These are phyloP conservation scores for Syzygium aromaticum DNA, from an alignment of 345 rosid species.

Conservation along the genomic window DNA sequence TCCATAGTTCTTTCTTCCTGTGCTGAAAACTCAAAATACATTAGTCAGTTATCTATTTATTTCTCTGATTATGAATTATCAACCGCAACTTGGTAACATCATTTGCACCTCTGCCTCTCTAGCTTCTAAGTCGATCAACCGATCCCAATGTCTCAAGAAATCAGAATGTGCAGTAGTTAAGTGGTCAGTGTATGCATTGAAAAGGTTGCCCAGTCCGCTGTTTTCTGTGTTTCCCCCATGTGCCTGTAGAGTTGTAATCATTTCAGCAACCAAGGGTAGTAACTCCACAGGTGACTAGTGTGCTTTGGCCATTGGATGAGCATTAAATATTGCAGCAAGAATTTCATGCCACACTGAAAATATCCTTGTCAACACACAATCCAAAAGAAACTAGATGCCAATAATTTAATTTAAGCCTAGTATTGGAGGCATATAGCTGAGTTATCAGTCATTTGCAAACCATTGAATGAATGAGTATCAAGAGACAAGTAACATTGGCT, in stretches of 20 bases:
- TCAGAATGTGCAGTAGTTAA: constrained; percentile 49
- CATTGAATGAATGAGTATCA: background rate
- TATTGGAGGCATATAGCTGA: background rate
- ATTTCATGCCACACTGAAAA: background rate
- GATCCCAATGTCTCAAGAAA: constrained; percentile 76
- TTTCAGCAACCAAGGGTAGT: background rate
- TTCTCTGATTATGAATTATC: background rate
- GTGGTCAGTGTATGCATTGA: constrained; percentile 59
- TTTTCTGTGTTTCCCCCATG: constrained; percentile 69
- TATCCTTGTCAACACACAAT: background rate
- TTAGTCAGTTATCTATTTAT: background rate
- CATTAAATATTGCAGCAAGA: background rate
- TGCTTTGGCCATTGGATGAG: background rate
- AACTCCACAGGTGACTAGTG: background rate
- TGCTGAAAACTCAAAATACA: constrained; percentile 34
- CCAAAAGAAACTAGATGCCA: background rate
- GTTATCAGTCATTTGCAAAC: background rate
- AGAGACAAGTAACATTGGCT: background rate
- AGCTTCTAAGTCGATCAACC: constrained; percentile 85
- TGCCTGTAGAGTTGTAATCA: constrained; percentile 43
- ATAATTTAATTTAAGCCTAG: background rate
- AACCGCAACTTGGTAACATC: background rate
- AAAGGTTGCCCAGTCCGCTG: constrained; percentile 81
- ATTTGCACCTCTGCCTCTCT: constrained; percentile 66
- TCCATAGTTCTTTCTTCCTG: constrained; percentile 47